Evolutionary conservation across 495 filamentous ascomycete genomes (phyloP).

Genomic region (Aspergillus biplanus): DNA sequence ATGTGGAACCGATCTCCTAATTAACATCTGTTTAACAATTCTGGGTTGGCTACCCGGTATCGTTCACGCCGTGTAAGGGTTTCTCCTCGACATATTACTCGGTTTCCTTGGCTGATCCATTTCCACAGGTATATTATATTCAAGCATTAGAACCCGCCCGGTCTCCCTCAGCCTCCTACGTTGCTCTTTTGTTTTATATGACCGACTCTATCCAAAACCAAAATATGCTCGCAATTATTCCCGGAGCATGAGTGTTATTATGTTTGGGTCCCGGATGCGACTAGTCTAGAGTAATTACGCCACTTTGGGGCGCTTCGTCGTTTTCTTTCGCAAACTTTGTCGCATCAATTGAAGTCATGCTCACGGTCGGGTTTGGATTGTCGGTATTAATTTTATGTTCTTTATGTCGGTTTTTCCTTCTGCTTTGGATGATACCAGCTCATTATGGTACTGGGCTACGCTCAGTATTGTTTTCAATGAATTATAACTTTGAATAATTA

Average conservation of each 20-base stretch:
- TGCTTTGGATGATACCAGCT: slow-evolving; percentile 50
- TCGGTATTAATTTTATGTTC: slow-evolving; percentile 28
- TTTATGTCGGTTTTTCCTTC: slow-evolving; percentile 24
- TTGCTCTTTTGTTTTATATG: slow-evolving; percentile 15
- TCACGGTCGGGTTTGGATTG: slow-evolving; percentile 31
- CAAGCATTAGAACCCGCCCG: slow-evolving; percentile 48
- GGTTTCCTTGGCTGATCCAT: slow-evolving; percentile 24
- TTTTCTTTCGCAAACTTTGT: slow-evolving; percentile 1
- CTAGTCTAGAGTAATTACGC: slow-evolving; percentile 37
- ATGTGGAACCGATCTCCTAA: slow-evolving; percentile 77
- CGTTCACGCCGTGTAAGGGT: slow-evolving; percentile 71
- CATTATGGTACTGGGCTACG: slow-evolving; percentile 42
- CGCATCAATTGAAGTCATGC: slow-evolving; percentile 3
- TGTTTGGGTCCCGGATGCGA: slow-evolving; percentile 36
- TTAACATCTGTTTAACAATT: slow-evolving; percentile 87
- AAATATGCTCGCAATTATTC: slow-evolving; percentile 13
- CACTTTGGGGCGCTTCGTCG: slow-evolving; percentile 30
- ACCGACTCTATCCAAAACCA: slow-evolving; percentile 13
- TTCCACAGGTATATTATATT: slow-evolving; percentile 57
- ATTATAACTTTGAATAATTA: slow-evolving; percentile 37
- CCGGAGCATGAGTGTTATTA: slow-evolving; percentile 32
- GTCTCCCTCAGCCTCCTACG: slow-evolving; percentile 9
- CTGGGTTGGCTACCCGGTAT: slow-evolving; percentile 81
- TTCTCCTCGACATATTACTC: not conserved
- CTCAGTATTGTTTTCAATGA: slow-evolving; percentile 32